A percentile compares a stretch with the other conserved stretches of the same genome.
phyloP scores from a whole-genome alignment of 2,329 filamentous ascomycete genomes.

The Colletotrichum incanum region DNA sequence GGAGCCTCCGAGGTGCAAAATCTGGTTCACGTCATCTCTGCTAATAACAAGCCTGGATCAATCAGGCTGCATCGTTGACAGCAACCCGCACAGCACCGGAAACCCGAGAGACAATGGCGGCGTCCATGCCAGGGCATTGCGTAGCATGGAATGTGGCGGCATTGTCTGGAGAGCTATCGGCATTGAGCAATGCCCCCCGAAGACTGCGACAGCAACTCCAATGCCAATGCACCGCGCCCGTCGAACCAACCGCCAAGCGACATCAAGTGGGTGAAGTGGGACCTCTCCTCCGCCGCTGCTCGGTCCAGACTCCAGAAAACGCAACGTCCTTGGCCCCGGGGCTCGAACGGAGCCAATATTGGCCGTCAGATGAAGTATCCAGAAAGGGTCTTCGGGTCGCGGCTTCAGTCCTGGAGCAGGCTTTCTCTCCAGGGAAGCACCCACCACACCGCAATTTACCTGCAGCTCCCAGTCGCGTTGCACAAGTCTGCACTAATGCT shows the following conservation, averaged over 20 bases:
- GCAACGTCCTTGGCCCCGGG: slow-evolving; percentile 19
- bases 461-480: slow-evolving; percentile 21
- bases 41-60: slow-evolving; percentile 22
- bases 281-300: slow-evolving; percentile 18
- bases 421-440: slow-evolving; percentile 26
- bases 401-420: not conserved
- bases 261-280: slow-evolving; percentile 25
- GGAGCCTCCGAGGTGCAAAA: not conserved
- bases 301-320: slow-evolving; percentile 32
- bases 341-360: slow-evolving; percentile 38
- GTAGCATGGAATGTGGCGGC: slow-evolving; percentile 34
- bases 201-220: slow-evolving; percentile 31
- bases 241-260: slow-evolving; percentile 30
- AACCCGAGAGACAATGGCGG: slow-evolving; percentile 12
- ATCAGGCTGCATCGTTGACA: slow-evolving; percentile 25
- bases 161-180: slow-evolving; percentile 28
- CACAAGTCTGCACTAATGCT: slow-evolving; percentile 28
- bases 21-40: slow-evolving; percentile 34
- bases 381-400: not conserved
- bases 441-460: slow-evolving; percentile 39
- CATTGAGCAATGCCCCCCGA: slow-evolving; percentile 31
- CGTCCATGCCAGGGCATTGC: slow-evolving; percentile 19
- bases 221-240: slow-evolving; percentile 33
- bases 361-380: slow-evolving; percentile 9
- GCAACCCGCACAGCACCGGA: not conserved